Base-by-base conservation (phyloP, 2,329 filamentous ascomycete species). In the Beauveria caledonica region DNA sequence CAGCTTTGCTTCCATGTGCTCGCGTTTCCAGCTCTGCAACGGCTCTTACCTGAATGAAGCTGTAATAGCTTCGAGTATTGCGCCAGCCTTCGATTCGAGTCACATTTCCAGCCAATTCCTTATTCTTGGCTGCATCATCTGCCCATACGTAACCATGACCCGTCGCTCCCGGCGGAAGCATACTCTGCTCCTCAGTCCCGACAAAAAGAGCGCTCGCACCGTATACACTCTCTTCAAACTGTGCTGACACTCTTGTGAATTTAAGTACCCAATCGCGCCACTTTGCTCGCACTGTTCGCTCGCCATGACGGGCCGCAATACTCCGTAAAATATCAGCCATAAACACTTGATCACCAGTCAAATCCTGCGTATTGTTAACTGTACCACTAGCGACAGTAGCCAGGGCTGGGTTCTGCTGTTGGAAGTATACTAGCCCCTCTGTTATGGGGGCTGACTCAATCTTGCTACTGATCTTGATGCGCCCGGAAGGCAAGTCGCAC, bases 131-230 rank as follows among this genome's bases (percentile, higher is more conserved):
- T 45, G 80, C 77, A 60, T 97, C 91, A 67, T 96, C 90, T 3
- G 88, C 77, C 94, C 94, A 99, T 39, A 99, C 93, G 70, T 96
- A 97, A 45, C 94, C 94, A 71, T 97, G 94, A 0, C 93, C 93
- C 13, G 83, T 83, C 13, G 89, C 79, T 5, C 81, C 82, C 3
- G 81, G 80, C 4, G 80, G 77, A 42, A 77, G 76, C 62, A 80
- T 75, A 44, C 87, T 85, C 45, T 81, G 79, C 68, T 92, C 89
- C 65, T 90, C 88, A 13, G 87, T 85, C 5, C 89, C 90, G 62
- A 96, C 90, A 69, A 92, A 90, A 39, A 99, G 79, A 39, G 92
- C 91, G 62, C 90, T 95, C 13, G 91, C 91, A 29, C 94, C 95
- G 68, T 96, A 99, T 4, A 99, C 94, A 40, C 85, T 88, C 74